phyloP scores from a whole-genome alignment of 1,139 yeast species.

The Wickerhamomyces sp. region DNA sequence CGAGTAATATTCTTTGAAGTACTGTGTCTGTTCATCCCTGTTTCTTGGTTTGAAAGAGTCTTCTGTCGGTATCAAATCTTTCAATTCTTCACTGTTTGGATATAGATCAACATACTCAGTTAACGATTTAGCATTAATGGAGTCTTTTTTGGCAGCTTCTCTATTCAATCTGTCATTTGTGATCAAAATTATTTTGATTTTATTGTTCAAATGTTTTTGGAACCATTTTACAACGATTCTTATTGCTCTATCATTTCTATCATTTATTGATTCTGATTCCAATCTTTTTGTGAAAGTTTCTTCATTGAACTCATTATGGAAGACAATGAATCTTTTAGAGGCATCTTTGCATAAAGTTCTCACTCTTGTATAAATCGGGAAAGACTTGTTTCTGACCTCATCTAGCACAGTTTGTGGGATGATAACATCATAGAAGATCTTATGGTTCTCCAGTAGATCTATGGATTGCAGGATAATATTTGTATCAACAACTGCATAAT shows the following conservation, averaged over 20 bases:
- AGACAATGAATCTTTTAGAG: constrained; percentile 82
- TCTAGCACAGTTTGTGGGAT: constrained; percentile 93
- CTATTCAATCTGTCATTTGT: constrained; percentile 76
- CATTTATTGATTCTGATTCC: constrained; percentile 72
- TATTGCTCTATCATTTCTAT: constrained; percentile 89
- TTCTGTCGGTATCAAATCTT: constrained; percentile 72
- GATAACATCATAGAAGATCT: constrained; percentile 82
- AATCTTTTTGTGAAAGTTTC: constrained; percentile 63
- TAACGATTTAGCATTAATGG: constrained; percentile 53
- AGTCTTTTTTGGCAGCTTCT: constrained; percentile 50
- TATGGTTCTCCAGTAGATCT: constrained; percentile 75
- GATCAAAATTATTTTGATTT: constrained; percentile 56
- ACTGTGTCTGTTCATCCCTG: constrained; percentile 43
- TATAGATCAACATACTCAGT: constrained; percentile 64
- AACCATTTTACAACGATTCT: constrained; percentile 75
- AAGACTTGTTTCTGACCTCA: constrained; percentile 83
- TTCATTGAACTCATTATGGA: constrained; percentile 86
- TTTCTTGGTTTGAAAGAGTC: constrained; percentile 29
- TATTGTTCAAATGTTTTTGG: constrained; percentile 51
- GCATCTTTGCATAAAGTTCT: constrained; percentile 74
- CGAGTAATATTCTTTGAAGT: constrained; percentile 75
- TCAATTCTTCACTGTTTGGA: constrained; percentile 71
- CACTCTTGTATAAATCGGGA: constrained; percentile 83
- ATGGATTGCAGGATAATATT: constrained; percentile 86
- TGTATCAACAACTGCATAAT: constrained; percentile 83